Conservation (phyloP, 179 eudicot genomes). For the Camellia oleifera region DNA sequence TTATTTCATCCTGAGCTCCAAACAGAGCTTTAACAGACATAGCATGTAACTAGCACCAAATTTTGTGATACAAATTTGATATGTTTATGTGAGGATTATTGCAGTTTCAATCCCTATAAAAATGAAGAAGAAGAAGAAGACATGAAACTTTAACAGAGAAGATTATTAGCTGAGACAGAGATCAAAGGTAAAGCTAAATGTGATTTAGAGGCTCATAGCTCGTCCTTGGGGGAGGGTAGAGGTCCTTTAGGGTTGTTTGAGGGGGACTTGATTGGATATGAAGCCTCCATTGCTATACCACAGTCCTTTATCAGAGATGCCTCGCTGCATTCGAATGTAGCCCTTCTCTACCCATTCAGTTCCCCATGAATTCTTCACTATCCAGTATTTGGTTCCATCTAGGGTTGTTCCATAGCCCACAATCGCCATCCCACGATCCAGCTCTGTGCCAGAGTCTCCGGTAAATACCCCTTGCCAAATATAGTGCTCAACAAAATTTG, state of each 20-base stretch:
- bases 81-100: neutral
- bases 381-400: constrained; percentile 87
- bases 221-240: constrained; percentile 38
- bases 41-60: constrained; percentile 6
- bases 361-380: constrained; percentile 83
- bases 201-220: constrained; percentile 37
- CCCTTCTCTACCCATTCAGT: constrained; percentile 84
- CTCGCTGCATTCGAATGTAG: constrained; percentile 64
- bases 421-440: constrained; percentile 66
- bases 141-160: neutral
- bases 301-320: constrained; percentile 43
- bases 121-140: neutral
- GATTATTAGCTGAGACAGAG: neutral
- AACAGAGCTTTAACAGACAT: neutral
- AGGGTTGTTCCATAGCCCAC: constrained; percentile 80
- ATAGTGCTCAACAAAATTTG: neutral
- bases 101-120: neutral
- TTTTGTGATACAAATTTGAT: constrained; percentile 1
- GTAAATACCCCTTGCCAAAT: constrained; percentile 53
- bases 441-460: constrained; percentile 62
- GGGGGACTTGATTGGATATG: constrained; percentile 67
- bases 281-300: constrained; percentile 76
- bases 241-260: constrained; percentile 23
- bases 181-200: neutral
- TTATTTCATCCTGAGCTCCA: constrained; percentile 9